Base-by-base conservation (phyloP, 1,284 basidiomycete genomes). In the Cerrena zonata region DNA sequence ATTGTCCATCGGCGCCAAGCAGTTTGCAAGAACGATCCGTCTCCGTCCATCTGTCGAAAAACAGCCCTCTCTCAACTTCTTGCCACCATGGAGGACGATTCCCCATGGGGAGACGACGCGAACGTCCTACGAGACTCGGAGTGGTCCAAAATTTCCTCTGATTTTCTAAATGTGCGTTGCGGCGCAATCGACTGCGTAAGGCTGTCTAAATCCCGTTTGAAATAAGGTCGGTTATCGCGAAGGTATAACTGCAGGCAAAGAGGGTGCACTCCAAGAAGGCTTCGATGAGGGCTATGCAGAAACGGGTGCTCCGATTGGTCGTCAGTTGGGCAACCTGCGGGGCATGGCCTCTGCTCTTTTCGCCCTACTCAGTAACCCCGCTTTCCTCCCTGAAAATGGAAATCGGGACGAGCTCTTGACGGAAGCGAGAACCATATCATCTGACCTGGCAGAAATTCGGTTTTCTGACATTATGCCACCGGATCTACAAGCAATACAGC, bases 241-340 rank as follows among this genome's bases (percentile, higher is more conserved):
- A 66, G 91, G 91, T 23, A 91, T 94, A 57, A 87, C 82, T 0
- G 82, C 83, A 2, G 91, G 91, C 10, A 94, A 94, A 65, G 86
- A 91, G 66, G 73, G 76, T 1, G 80, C 81, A 10, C 73, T 93
- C 0, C 91, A 94, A 59, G 71, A 79, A 53, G 91, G 90, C 0
- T 94, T 94, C 59, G 87, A 94, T 63, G 71, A 74, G 15, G 91
- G 87, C 15, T 94, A 89, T 59, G 83, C 82, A 3, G 61, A 68
- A 25, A 73, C 83, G 19, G 90, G 91, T 21, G 84, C 77, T 1
- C 87, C 87, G 0, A 67, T 89, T 15, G 91, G 91, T 2, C 79
- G 81, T 24, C 73, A 85, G 54, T 62, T 93, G 4, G 91, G 91
- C 4, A 61, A 73, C 36, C 69, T 92, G 22, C 78, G 90, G 12